phyloP scores from a whole-genome alignment of 495 filamentous ascomycete genomes.

The Achaetomiella virescens region DNA sequence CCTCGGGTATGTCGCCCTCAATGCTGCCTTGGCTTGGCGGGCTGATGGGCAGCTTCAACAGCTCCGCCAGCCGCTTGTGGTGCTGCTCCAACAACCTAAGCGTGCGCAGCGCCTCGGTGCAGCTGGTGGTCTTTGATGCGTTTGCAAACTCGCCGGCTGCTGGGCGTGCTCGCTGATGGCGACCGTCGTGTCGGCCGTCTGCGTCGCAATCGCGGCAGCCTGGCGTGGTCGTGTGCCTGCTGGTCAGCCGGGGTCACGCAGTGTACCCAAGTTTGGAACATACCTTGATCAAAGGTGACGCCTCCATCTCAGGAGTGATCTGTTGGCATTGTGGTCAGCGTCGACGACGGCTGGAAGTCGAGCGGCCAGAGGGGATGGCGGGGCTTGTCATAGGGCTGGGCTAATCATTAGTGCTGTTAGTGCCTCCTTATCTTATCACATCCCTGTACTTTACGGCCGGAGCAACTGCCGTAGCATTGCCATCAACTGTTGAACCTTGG shows the following conservation, averaged over 20 bases:
- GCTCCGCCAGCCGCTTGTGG: constrained; percentile 69
- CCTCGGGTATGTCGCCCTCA: constrained; percentile 33
- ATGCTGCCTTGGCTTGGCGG: constrained; percentile 42
- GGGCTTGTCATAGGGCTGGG: not conserved
- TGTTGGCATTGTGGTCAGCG: not conserved
- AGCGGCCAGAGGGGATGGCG: no score
- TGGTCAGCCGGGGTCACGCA: constrained; percentile 5
- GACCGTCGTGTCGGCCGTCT: constrained; percentile 66
- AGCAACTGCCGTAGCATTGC: not conserved
- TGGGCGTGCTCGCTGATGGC: constrained; percentile 83
- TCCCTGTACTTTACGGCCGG: not conserved
- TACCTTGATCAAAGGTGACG: constrained; percentile 41
- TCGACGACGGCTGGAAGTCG: not conserved
- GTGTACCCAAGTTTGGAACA: not conserved
- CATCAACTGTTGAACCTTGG: not conserved
- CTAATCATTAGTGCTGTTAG: no score
- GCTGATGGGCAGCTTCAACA: constrained; percentile 65
- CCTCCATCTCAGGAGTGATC: constrained; percentile 32
- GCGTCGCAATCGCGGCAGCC: constrained; percentile 70
- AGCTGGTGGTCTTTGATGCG: constrained; percentile 65
- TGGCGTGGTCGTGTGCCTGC: constrained; percentile 84
- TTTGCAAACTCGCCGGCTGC: constrained; percentile 87
- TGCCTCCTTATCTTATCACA: constrained; percentile 3
- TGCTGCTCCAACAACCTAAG: constrained; percentile 79
- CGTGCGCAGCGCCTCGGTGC: constrained; percentile 78